Evolutionary conservation across 768 basidiomycete species (phyloP).

Genomic region (Suillus placidus): DNA sequence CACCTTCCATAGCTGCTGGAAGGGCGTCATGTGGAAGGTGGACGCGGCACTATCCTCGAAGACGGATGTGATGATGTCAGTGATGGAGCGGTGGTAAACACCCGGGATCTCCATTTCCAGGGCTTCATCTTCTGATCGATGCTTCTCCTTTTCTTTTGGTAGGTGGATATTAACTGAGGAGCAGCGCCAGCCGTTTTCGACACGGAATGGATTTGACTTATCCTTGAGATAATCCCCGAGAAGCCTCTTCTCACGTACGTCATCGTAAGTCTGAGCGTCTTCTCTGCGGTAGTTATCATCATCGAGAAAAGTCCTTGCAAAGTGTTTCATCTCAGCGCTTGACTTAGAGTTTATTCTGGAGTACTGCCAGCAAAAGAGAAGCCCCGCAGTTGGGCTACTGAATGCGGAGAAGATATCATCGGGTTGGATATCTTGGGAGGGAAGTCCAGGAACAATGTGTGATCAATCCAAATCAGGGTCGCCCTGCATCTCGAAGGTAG

Average conservation of each 20-base stretch:
- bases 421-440: background rate
- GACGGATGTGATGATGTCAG: background rate
- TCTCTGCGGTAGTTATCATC: constrained; percentile 24
- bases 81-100: constrained; percentile 19
- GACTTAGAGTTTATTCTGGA: constrained; percentile 32
- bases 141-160: constrained; percentile 7
- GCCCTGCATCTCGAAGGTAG: no score
- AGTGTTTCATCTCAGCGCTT: constrained; percentile 24
- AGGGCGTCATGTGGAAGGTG: constrained; percentile 20
- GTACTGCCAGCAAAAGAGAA: constrained; percentile 36
- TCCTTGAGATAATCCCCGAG: constrained; percentile 3
- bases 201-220: constrained; percentile 3
- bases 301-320: constrained; percentile 28
- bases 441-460: no score
- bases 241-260: constrained; percentile 12
- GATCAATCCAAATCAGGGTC: no score
- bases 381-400: constrained; percentile 25
- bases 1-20: no score
- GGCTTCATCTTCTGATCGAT: constrained; percentile 4
- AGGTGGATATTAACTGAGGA: constrained; percentile 7
- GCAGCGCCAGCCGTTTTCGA: constrained; percentile 9
- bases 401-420: constrained; percentile 18
- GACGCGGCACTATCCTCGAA: background rate
- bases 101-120: constrained; percentile 9
- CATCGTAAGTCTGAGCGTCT: constrained; percentile 21